Percentiles rank a stretch among this genome's conserved stretches.
phyloP scores from a whole-genome alignment of 257 asterid genomes.

The Mitragyna speciosa region DNA sequence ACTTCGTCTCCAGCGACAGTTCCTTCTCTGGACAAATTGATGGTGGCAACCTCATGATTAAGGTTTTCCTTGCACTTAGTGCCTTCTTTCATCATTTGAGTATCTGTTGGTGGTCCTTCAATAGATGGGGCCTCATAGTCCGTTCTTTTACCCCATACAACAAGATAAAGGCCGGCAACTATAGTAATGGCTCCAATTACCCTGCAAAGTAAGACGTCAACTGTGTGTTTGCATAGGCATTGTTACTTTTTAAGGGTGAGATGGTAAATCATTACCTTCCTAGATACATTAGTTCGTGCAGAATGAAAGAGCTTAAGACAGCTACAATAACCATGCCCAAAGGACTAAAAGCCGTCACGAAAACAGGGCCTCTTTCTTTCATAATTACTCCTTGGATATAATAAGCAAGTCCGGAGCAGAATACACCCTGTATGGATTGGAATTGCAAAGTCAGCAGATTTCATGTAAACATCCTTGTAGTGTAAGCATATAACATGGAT shows the following conservation, averaged over 20 bases:
- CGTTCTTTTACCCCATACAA: constrained; percentile 83
- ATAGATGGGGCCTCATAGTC: constrained; percentile 46
- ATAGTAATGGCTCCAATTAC: constrained; percentile 75
- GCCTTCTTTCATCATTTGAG: constrained; percentile 29
- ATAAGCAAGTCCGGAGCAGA: constrained; percentile 85
- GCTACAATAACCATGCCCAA: constrained; percentile 89
- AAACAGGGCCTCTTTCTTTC: constrained; percentile 88
- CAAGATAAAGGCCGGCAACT: constrained; percentile 77
- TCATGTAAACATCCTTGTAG: neutral
- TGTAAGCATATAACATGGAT: neutral
- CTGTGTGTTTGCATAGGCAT: constrained; percentile 7
- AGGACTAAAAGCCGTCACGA: constrained; percentile 87
- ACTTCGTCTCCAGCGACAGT: constrained; percentile 23
- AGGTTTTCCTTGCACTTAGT: constrained; percentile 14
- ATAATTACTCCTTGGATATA: constrained; percentile 82
- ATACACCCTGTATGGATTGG: constrained; percentile 58
- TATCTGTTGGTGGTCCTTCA: constrained; percentile 35
- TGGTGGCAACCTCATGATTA: constrained; percentile 36
- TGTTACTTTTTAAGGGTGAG: neutral
- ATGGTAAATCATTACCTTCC: constrained; percentile 64
- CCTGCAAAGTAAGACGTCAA: constrained; percentile 40
- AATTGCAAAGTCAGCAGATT: neutral
- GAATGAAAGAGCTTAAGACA: constrained; percentile 69
- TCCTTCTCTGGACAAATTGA: constrained; percentile 24
- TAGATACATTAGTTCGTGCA: constrained; percentile 61